phyloP scores from a whole-genome alignment of 495 filamentous ascomycete species.

The Cenococcum geophilum region DNA sequence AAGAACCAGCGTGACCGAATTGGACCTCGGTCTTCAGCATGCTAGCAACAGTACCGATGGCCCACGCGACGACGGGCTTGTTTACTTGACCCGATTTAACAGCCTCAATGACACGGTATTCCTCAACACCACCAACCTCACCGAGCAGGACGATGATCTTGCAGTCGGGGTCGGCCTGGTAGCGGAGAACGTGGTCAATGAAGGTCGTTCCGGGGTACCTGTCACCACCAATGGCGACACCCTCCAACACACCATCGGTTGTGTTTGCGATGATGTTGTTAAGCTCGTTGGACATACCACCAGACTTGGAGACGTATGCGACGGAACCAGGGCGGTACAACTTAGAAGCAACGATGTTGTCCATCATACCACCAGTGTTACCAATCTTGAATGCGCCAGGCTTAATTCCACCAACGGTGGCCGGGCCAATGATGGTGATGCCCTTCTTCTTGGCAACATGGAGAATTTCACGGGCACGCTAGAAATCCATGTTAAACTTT shows the following conservation, averaged over 20 bases:
- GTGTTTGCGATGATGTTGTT: constrained; percentile 98
- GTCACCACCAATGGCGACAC: constrained; percentile 98
- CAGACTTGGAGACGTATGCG: constrained; percentile 98
- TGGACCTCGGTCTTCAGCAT: constrained; percentile 99
- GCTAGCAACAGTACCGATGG: constrained; percentile 96
- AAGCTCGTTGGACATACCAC: constrained; percentile 99
- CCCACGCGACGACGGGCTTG: constrained; percentile 98
- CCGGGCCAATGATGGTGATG: constrained; percentile 96
- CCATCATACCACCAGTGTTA: constrained; percentile 99
- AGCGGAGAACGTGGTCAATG: constrained; percentile 95
- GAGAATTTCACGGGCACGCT: constrained; percentile 95
- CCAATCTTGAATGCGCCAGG: constrained; percentile 98
- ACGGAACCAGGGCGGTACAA: constrained; percentile 98
- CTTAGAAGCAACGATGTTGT: constrained; percentile 99
- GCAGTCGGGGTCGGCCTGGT: constrained; percentile 90
- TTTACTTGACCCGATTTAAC: constrained; percentile 89
- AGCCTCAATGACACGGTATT: constrained; percentile 98
- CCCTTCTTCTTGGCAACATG: constrained; percentile 95
- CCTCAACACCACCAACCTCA: constrained; percentile 98
- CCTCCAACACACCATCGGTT: constrained; percentile 97
- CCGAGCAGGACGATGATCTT: constrained; percentile 94
- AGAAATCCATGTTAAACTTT: constrained; percentile 14
- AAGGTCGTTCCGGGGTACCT: constrained; percentile 98
- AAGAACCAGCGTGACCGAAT: constrained; percentile 97
- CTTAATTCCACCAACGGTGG: constrained; percentile 99